Evolutionary conservation across 2,329 filamentous ascomycete species (phyloP).

Genomic region (Pseudogymnoascus sp.): DNA sequence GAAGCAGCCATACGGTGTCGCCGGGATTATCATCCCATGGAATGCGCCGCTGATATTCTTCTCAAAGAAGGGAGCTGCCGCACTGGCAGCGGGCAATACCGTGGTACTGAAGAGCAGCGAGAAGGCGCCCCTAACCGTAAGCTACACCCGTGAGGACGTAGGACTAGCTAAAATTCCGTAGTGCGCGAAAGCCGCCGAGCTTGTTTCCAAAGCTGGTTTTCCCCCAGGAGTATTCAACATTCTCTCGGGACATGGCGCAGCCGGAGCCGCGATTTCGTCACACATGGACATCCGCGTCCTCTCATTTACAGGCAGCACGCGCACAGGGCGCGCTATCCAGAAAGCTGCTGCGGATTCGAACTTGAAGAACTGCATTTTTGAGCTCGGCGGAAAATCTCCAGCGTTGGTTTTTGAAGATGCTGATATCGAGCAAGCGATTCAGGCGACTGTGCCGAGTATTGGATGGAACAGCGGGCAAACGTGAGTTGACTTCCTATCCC

Average conservation of each 20-base stretch:
- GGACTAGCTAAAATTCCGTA: slow-evolving; percentile 38
- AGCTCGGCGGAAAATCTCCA: slow-evolving; percentile 48
- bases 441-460: slow-evolving; percentile 17
- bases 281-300: slow-evolving; percentile 47
- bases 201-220: slow-evolving; percentile 25
- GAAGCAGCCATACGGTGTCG: slow-evolving; percentile 35
- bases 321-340: slow-evolving; percentile 42
- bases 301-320: slow-evolving; percentile 49
- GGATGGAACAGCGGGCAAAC: slow-evolving; percentile 22
- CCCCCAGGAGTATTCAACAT: slow-evolving; percentile 48
- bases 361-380: slow-evolving; percentile 47
- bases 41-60: slow-evolving; percentile 49
- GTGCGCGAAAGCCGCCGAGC: not conserved
- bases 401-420: slow-evolving; percentile 47
- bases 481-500: not conserved
- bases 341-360: slow-evolving; percentile 39
- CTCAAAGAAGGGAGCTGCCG: slow-evolving; percentile 48
- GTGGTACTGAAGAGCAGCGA: slow-evolving; percentile 42
- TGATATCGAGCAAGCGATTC: slow-evolving; percentile 29
- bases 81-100: slow-evolving; percentile 48
- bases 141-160: slow-evolving; percentile 43
- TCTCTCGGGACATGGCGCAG: slow-evolving; percentile 44
- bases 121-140: slow-evolving; percentile 43
- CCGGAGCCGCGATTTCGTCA: slow-evolving; percentile 44
- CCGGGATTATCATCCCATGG: slow-evolving; percentile 46